These are phyloP conservation scores for Zanthoxylum bungeanum DNA, from an alignment of 345 rosid genomes.

Conservation along the genomic window DNA sequence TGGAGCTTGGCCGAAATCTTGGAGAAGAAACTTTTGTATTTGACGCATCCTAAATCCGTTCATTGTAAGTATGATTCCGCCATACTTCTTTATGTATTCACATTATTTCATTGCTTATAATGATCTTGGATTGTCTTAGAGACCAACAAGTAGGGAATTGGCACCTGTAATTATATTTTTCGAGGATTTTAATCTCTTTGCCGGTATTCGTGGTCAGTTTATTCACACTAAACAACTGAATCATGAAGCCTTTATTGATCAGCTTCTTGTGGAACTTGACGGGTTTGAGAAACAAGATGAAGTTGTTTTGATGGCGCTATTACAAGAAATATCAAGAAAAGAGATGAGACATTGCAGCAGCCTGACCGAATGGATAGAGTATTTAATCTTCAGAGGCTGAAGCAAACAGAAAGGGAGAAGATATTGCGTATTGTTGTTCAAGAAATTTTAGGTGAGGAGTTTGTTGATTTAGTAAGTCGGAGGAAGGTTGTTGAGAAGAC, in stretches of 20 bases:
- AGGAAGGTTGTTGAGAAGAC: too few relatives aligned
- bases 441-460: conserved; percentile 80
- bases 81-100: too few relatives aligned
- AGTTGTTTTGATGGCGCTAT: conserved; percentile 98
- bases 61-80: too few relatives aligned
- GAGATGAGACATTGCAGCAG: conserved; percentile 83
- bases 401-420: conserved; percentile 86
- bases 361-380: conserved; percentile 98
- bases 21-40: too few relatives aligned
- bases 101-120: too few relatives aligned
- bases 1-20: too few relatives aligned
- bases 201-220: conserved; percentile 93
- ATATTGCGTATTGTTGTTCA: conserved; percentile 69
- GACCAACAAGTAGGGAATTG: too few relatives aligned
- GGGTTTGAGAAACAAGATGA: conserved; percentile 99
- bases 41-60: too few relatives aligned
- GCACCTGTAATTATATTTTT: conserved; percentile 96
- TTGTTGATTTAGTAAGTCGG: conserved; percentile 80
- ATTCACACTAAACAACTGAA: conserved; percentile 89
- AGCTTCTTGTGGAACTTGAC: conserved; percentile 97
- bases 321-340: conserved; percentile 81
- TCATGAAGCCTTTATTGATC: conserved; percentile 95
- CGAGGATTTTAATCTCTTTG: conserved; percentile 96
- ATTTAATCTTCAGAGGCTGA: conserved; percentile 86
- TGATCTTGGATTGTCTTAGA: too few relatives aligned